Base-by-base conservation (phyloP, 768 basidiomycete genomes). In the Amanita exitialis region DNA sequence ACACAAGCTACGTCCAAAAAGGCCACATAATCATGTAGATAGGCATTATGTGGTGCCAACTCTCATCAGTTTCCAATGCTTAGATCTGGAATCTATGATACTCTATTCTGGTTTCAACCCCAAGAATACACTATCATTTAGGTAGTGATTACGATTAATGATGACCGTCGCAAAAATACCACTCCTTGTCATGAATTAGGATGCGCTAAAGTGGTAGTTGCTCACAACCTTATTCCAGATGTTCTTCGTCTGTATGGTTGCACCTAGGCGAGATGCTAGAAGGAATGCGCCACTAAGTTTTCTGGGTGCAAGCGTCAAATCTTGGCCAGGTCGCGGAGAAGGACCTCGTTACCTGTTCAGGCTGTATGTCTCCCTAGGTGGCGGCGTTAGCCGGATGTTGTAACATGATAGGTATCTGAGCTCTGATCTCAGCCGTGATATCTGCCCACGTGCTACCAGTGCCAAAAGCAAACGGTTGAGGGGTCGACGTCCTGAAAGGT, bases 301-400 rank as follows among this genome's bases (percentile, higher is more conserved):
- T 60, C 88, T 85, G 59, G 3, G 52, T 3, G 25, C 18, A 6
- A 39, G 47, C 28, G 43, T 15, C 10, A 30, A 34, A 35, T 44
- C 30, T 23, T 53, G 37, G 13, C 18, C n/a, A 16, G 50, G 8
- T 25, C 16, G 21, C 30, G 42, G 36, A 36, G 9, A 49, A 28
- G 41, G 38, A 30, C 21, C 12, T 10, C 57, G 77, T 51, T 54
- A 84, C 86, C 92, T 70, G 64, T 99, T 98, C 49, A 97, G 68
- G 64, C 89, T 91, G 64, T 97, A 97, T 1, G 95, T 97, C 69
- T 98, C 94, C 52, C 79, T 71, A 0, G 95, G 95, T 2, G 95
- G 95, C 0, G 95, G 95, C 0, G 91, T 93, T 25, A 96, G 73
- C 44, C 94, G 74, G n/a, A 60, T 96, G 75, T 58, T 77, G 72